phyloP scores from a whole-genome alignment of 176 grass and related monocot genomes.

The Aegilops tauschii region DNA sequence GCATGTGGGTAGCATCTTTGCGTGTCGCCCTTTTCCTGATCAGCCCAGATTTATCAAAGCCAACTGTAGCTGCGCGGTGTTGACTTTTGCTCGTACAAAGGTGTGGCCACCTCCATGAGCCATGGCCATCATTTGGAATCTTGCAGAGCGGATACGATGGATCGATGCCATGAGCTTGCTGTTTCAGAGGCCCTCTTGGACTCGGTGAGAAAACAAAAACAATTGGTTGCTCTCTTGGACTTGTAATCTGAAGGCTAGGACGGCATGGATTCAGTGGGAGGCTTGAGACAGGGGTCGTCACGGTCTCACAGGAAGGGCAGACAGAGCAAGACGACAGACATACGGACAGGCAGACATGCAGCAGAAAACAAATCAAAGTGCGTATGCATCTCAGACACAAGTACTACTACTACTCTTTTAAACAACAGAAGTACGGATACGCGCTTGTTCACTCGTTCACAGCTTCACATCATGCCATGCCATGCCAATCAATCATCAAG shows the following conservation, averaged over 20 bases:
- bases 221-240: not conserved
- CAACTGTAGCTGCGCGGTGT: constrained; percentile 14
- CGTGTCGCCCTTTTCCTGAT: constrained; percentile 22
- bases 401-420: not conserved
- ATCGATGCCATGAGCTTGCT: not conserved
- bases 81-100: constrained; percentile 12
- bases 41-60: constrained; percentile 21
- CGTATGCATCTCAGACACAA: not conserved
- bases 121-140: constrained; percentile 20
- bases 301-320: not conserved
- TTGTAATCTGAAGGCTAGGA: not conserved
- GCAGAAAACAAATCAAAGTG: constrained; percentile 22
- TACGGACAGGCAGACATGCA: not conserved
- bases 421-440: not conserved
- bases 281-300: not conserved
- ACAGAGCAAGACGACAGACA: not conserved
- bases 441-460: not conserved
- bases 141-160: not conserved
- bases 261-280: not conserved
- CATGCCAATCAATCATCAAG: not conserved
- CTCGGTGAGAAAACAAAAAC: too few species aligned
- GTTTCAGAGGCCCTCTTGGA: not conserved
- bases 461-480: not conserved
- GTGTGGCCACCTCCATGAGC: not conserved
- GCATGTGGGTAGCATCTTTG: constrained; percentile 44